Evolutionary conservation across 805 yeast species (phyloP).

Genomic region (Candida boidinii): DNA sequence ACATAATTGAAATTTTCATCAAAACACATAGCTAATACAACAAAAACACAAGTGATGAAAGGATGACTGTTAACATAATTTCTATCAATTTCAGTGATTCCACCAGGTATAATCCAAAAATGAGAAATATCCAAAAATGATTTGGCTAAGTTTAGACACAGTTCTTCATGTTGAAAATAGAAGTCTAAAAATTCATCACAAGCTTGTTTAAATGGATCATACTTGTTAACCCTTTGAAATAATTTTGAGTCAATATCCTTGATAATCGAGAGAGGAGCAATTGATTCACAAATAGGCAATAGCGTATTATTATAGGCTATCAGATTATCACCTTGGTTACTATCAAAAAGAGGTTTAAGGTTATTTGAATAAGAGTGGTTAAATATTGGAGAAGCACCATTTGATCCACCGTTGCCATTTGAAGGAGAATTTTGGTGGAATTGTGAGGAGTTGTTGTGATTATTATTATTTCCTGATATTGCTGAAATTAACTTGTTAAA

Average conservation of each 20-base stretch:
- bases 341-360: background rate
- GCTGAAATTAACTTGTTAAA: too few relatives aligned
- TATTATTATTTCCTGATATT: too few relatives aligned
- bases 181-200: constrained; percentile 38
- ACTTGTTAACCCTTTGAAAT: constrained; percentile 13
- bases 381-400: too few relatives aligned
- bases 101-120: constrained; percentile 57
- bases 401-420: too few relatives aligned
- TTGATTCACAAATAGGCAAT: constrained; percentile 8
- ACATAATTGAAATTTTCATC: constrained; percentile 43
- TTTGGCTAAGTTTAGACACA: constrained; percentile 36
- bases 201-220: constrained; percentile 24
- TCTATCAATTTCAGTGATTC: constrained; percentile 37
- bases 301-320: constrained; percentile 7
- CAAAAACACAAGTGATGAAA: constrained; percentile 46
- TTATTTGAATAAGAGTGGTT: too few relatives aligned
- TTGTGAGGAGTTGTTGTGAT: too few relatives aligned
- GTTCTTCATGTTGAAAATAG: constrained; percentile 31
- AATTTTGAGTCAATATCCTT: constrained; percentile 20
- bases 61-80: constrained; percentile 42
- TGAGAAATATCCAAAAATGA: constrained; percentile 45
- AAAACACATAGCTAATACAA: constrained; percentile 45
- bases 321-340: too few relatives aligned
- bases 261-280: constrained; percentile 24
- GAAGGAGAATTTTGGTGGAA: too few relatives aligned